Percentiles rank a stretch among this genome's conserved stretches.
phyloP scores from a whole-genome alignment of 805 yeast species.

The Kuraishia piskuri region DNA sequence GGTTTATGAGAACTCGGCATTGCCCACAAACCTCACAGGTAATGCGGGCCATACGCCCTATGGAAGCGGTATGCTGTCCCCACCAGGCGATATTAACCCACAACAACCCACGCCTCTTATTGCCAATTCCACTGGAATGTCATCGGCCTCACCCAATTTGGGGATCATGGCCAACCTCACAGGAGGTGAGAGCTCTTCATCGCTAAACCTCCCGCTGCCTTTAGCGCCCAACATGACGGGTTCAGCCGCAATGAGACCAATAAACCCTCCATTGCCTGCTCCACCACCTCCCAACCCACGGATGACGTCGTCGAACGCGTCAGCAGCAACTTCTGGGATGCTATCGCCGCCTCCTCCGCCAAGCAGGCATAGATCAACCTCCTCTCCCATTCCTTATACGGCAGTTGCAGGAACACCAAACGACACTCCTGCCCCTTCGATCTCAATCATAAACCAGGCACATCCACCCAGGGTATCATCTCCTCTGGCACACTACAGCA shows the following conservation, averaged over 20 bases:
- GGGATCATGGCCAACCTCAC: neutral
- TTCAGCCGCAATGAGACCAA: constrained; percentile 6
- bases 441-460: neutral
- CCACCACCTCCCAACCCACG: constrained; percentile 4
- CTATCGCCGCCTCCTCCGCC: constrained; percentile 11
- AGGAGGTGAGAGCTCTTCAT: neutral
- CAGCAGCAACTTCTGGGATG: constrained; percentile 5
- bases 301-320: neutral
- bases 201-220: neutral
- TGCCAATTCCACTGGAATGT: neutral
- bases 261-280: constrained; percentile 7
- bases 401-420: neutral
- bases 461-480: constrained; percentile 13
- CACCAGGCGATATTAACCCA: neutral
- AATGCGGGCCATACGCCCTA: constrained; percentile 6
- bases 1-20: neutral
- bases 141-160: neutral
- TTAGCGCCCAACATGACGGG: neutral
- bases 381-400: constrained; percentile 15
- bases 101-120: neutral
- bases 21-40: neutral
- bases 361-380: constrained; percentile 10
- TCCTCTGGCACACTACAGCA: constrained; percentile 12
- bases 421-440: neutral
- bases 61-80: neutral